Evolutionary conservation across 257 asterid species (phyloP).

Genomic region (Solanum sejunctum): DNA sequence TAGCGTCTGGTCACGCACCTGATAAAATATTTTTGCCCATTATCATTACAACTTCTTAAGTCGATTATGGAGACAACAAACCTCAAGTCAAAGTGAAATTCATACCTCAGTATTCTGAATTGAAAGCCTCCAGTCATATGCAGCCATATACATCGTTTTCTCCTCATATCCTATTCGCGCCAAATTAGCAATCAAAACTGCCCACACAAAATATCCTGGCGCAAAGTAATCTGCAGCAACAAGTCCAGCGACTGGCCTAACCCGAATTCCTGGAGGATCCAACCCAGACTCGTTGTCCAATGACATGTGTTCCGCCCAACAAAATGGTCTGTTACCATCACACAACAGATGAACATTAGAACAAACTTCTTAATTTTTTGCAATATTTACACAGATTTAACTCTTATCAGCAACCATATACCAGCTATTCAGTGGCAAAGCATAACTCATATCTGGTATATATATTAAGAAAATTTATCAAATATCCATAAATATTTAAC

Average conservation of each 20-base stretch:
- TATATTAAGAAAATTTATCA: background rate
- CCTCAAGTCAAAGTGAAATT: background rate
- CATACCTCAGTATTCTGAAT: conserved; percentile 89
- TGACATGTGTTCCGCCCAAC: conserved; percentile 97
- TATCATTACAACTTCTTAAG: background rate
- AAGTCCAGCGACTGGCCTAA: conserved; percentile 87
- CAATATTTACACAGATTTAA: background rate
- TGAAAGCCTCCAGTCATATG: conserved; percentile 96
- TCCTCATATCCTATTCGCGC: conserved; percentile 92
- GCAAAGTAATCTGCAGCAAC: conserved; percentile 97
- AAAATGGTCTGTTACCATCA: conserved; percentile 54
- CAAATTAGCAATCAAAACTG: conserved; percentile 78
- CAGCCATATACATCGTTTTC: conserved; percentile 94
- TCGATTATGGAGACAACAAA: background rate
- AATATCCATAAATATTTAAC: background rate
- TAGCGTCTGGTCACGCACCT: conserved; percentile 73
- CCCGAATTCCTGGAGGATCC: conserved; percentile 82
- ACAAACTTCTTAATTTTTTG: background rate
- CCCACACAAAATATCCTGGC: conserved; percentile 98
- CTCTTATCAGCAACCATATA: background rate
- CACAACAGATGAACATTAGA: background rate
- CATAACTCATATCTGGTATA: background rate
- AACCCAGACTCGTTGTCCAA: conserved; percentile 86
- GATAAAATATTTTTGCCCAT: background rate
- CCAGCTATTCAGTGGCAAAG: background rate